A percentile compares a stretch with the other conserved stretches of the same genome.
phyloP scores from a whole-genome alignment of 306 rosid species.

The Malus sieversii region DNA sequence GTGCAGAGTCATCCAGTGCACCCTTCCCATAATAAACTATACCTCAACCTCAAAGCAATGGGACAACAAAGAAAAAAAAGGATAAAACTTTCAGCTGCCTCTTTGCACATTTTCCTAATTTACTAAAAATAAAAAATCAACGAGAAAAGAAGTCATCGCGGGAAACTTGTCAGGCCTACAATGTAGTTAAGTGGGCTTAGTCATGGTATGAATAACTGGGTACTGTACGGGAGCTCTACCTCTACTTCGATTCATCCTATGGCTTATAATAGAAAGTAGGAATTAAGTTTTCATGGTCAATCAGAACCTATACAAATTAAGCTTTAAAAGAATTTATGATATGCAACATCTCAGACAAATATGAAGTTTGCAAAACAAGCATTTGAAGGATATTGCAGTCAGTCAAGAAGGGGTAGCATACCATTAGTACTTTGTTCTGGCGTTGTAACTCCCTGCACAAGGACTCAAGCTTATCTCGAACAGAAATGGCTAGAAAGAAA shows the following conservation, averaged over 20 bases:
- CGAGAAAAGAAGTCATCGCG: not conserved
- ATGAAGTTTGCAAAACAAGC: not conserved
- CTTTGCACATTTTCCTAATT: not conserved
- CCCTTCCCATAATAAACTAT: not conserved
- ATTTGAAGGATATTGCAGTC: slow-evolving; percentile 23
- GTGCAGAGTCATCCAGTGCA: not conserved
- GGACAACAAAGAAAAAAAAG: not conserved
- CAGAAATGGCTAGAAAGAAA: slow-evolving; percentile 55
- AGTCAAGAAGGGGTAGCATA: slow-evolving; percentile 29
- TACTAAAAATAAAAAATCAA: not conserved
- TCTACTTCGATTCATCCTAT: not conserved
- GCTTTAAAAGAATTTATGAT: not conserved
- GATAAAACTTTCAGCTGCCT: not conserved
- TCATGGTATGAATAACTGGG: not conserved
- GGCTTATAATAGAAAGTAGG: not conserved
- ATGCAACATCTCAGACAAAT: slow-evolving; percentile 1
- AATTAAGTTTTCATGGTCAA: not conserved
- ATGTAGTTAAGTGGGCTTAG: not conserved
- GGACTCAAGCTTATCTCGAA: slow-evolving; percentile 91
- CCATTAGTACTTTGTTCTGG: slow-evolving; percentile 91
- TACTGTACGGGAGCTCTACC: not conserved
- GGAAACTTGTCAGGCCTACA: not conserved
- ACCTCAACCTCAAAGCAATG: not conserved
- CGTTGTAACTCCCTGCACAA: slow-evolving; percentile 94
- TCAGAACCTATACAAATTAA: not conserved